Evolutionary conservation across 2,329 filamentous ascomycete genomes (phyloP).

Genomic region (Phialocephala subalpina): DNA sequence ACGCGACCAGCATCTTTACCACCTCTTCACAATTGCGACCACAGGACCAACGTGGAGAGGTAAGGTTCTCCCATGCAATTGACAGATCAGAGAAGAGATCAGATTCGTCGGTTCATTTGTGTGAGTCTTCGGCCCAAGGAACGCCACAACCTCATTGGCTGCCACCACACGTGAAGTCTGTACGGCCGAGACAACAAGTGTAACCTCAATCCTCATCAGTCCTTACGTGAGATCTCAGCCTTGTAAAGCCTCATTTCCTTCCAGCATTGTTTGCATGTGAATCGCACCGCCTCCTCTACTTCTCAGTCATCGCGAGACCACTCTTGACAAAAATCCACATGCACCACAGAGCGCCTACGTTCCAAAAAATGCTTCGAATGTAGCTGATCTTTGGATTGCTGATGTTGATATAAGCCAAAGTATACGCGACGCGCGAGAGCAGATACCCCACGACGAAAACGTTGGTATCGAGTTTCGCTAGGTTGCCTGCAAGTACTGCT

Average conservation of each 20-base stretch:
- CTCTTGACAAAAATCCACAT: conserved; percentile 3
- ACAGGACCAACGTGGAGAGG: too few relatives aligned
- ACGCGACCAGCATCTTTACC: not conserved
- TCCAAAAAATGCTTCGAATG: conserved; percentile 9
- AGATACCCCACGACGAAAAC: conserved; percentile 21
- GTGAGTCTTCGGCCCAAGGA: not conserved
- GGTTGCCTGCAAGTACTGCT: conserved; percentile 51
- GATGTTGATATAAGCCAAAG: conserved; percentile 6
- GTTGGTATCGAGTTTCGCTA: conserved; percentile 45
- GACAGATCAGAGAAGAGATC: not conserved
- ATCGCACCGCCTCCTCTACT: not conserved
- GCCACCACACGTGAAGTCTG: not conserved
- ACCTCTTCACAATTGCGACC: not conserved
- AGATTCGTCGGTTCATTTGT: not conserved
- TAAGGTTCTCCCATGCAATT: too few relatives aligned
- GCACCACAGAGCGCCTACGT: not conserved
- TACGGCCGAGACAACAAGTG: not conserved
- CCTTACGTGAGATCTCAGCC: not conserved
- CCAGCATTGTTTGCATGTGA: not conserved
- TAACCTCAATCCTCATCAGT: not conserved
- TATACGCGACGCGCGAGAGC: conserved; percentile 3
- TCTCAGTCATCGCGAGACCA: conserved; percentile 5
- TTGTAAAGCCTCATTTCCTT: not conserved
- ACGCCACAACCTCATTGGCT: not conserved
- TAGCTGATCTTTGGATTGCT: conserved; percentile 6